A percentile compares a stretch with the other conserved stretches of the same genome.
Conservation (phyloP, 1,284 basidiomycete species). For the Rhizoctonia solani region DNA sequence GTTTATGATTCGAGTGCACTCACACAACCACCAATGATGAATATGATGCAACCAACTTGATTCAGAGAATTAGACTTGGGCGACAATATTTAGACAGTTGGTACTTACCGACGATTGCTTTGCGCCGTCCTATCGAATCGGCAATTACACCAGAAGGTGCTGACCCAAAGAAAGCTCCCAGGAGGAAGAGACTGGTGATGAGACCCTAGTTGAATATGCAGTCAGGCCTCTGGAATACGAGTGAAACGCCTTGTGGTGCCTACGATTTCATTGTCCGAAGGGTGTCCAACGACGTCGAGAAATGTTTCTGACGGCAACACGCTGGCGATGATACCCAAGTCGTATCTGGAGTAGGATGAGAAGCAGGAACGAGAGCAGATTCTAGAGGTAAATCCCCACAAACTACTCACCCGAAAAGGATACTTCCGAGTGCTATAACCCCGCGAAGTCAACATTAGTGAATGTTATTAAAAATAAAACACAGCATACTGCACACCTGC, state of each 20-base stretch:
- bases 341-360: constrained; percentile 46
- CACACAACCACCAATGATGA: constrained; percentile 57
- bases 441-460: constrained; percentile 41
- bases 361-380: constrained; percentile 23
- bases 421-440: constrained; percentile 40
- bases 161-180: constrained; percentile 31
- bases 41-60: constrained; percentile 46
- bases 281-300: constrained; percentile 43
- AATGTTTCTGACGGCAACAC: constrained; percentile 45
- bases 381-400: not conserved
- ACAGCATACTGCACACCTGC: constrained; percentile 48
- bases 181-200: constrained; percentile 17
- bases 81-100: not conserved
- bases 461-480: constrained; percentile 26
- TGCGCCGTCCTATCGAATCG: constrained; percentile 43
- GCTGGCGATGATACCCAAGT: constrained; percentile 51
- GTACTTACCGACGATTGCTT: constrained; percentile 44
- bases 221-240: constrained; percentile 40
- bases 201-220: constrained; percentile 11
- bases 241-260: constrained; percentile 47
- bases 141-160: constrained; percentile 44
- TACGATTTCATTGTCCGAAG: constrained; percentile 41
- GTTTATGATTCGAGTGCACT: not conserved
- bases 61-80: not conserved
- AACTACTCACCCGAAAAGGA: constrained; percentile 19